Conservation (phyloP, 1,284 basidiomycete genomes). For the Pseudozyma thailandica region DNA sequence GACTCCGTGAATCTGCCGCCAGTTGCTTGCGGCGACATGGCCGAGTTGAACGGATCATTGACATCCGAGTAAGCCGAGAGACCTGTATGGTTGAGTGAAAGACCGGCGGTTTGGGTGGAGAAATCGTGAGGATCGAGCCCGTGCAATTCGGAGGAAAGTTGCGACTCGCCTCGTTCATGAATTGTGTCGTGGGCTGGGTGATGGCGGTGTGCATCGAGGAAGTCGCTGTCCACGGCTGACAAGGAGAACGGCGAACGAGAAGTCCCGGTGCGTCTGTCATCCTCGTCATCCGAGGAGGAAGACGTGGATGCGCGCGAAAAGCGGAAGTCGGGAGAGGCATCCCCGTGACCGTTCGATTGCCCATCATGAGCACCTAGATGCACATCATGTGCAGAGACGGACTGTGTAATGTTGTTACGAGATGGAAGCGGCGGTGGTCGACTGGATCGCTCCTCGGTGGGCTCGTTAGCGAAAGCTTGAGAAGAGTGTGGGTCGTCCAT, state of each 20-base stretch:
- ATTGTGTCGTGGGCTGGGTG: constrained; percentile 31
- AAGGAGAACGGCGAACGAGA: constrained; percentile 23
- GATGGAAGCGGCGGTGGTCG: constrained; percentile 20
- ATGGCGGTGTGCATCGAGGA: constrained; percentile 2
- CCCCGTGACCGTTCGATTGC: background rate
- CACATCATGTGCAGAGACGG: constrained; percentile 23
- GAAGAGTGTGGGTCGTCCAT: constrained; percentile 24
- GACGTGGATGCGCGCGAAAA: constrained; percentile 8
- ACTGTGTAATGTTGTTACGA: constrained; percentile 12
- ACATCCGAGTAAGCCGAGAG: constrained; percentile 33
- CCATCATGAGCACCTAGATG: constrained; percentile 20
- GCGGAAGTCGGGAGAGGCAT: constrained; percentile 9
- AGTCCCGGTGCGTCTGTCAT: background rate
- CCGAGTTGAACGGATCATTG: constrained; percentile 28
- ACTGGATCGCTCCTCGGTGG: background rate
- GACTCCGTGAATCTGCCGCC: constrained; percentile 13
- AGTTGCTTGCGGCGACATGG: constrained; percentile 38
- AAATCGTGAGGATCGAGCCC: constrained; percentile 9
- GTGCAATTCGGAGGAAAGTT: constrained; percentile 19
- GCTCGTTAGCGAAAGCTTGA: background rate
- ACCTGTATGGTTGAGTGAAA: constrained; percentile 39
- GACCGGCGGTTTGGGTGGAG: background rate
- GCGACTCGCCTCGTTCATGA: constrained; percentile 34
- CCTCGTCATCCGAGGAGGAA: constrained; percentile 10
- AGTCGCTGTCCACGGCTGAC: constrained; percentile 7